Evolutionary conservation across 2,329 filamentous ascomycete species (phyloP), one percentile per base, ranked within the genome.

Genomic region (Didymella glomerata): DNA sequence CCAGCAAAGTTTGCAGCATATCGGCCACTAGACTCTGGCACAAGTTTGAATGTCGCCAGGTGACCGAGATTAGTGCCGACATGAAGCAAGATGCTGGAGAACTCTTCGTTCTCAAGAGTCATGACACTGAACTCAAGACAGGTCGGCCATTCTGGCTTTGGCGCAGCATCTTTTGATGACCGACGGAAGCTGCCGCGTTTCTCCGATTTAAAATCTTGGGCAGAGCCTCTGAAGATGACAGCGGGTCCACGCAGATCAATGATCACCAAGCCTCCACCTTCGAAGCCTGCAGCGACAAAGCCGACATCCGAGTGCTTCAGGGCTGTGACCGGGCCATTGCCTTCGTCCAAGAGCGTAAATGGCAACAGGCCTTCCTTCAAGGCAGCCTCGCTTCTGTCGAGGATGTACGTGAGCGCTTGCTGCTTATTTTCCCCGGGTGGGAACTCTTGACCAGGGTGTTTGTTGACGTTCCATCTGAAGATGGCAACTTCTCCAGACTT

Each of bases 11-110:
- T 85, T 13, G 87, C 91, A 11, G 86, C 83, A 76, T 96, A 98
- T 11, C 88, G 84, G 4, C 88, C 86, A 52, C 85, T 86, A 10
- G 80, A 70, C 14, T 89, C 84, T 0, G 95, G 95, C 2, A 98
- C 80, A 22, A 99, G 83, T 79, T 97, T 97, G 80, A 98, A 94
- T 0, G 94, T 98, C 7, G 89, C 87, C 18, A 98, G 81, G 68
- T 91, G 92, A 40, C 95, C 95, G 28, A 87, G 77, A 65, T 89
- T 93, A 0, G 95, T 98, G 20, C 95, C 95, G 2, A 96, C 91
- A 67, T 98, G 96, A 66, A 95, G 90, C 58, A 90, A 87, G 56
- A 99, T 96, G 70, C 93, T 97, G 1, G 95, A 98, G 75, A 96
- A 99, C 64, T 92, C 86, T 72, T 98, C 94, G n/a, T 90, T 91